Evolutionary conservation across 148 eudicot species (phyloP).

Genomic region (Silene conica): DNA sequence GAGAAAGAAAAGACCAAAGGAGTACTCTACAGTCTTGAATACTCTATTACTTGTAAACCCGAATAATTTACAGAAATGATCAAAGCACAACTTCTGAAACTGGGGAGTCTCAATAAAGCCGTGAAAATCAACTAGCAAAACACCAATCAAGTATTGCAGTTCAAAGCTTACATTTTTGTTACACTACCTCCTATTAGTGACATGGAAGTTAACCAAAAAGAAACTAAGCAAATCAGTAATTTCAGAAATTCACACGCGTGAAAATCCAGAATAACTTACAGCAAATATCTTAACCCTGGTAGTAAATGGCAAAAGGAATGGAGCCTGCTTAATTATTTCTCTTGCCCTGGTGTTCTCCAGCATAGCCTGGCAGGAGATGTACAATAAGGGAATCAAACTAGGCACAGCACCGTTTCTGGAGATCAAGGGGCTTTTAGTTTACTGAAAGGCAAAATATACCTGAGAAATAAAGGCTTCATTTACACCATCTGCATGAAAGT

Average conservation of each 20-base stretch:
- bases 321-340: constrained; percentile 84
- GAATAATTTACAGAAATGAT: background rate
- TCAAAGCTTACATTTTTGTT: background rate
- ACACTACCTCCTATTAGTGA: background rate
- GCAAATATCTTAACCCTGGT: constrained; percentile 88
- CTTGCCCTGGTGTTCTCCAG: constrained; percentile 72
- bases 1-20: background rate
- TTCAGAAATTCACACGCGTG: background rate
- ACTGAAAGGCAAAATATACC: constrained; percentile 37
- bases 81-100: background rate
- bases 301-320: constrained; percentile 89
- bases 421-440: background rate
- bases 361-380: constrained; percentile 56
- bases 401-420: background rate
- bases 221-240: background rate
- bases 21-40: background rate
- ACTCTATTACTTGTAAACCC: background rate
- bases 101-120: background rate
- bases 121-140: background rate
- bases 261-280: constrained; percentile 44
- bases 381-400: constrained; percentile 11
- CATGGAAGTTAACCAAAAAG: background rate
- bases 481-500: constrained; percentile 94
- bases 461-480: constrained; percentile 86
- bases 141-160: background rate